Evolutionary conservation across 306 rosid genomes (phyloP).

Genomic region (Acacia confusa): DNA sequence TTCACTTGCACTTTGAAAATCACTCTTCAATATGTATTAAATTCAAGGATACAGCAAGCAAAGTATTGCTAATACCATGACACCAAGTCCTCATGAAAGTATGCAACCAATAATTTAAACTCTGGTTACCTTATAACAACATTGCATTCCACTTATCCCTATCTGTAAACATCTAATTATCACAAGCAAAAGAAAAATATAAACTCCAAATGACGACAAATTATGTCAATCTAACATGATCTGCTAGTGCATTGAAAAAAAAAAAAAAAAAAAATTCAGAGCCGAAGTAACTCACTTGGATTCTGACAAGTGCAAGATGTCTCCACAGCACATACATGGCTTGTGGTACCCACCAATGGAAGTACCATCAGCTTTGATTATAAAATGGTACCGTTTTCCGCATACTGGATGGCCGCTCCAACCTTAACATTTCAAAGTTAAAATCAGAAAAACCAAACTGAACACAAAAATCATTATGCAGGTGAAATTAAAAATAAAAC

Average conservation of each 20-base stretch:
- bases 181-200: neutral
- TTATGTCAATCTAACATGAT: neutral
- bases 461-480: neutral
- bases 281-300: slow-evolving; percentile 72
- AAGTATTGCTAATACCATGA: neutral
- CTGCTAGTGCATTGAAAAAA: neutral
- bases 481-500: neutral
- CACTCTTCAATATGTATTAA: neutral
- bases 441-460: slow-evolving; percentile 17
- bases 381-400: slow-evolving; percentile 90
- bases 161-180: neutral
- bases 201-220: neutral
- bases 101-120: neutral
- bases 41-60: neutral
- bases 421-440: slow-evolving; percentile 43
- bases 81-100: neutral
- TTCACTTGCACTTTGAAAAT: neutral
- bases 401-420: slow-evolving; percentile 98
- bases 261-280: neutral
- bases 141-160: neutral
- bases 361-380: slow-evolving; percentile 84
- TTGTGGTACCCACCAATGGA: slow-evolving; percentile 96
- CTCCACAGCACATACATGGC: slow-evolving; percentile 98
- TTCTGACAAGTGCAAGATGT: slow-evolving; percentile 86
- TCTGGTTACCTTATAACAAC: neutral